phyloP scores from a whole-genome alignment of 805 yeast species.

The Myxozyma udenii region DNA sequence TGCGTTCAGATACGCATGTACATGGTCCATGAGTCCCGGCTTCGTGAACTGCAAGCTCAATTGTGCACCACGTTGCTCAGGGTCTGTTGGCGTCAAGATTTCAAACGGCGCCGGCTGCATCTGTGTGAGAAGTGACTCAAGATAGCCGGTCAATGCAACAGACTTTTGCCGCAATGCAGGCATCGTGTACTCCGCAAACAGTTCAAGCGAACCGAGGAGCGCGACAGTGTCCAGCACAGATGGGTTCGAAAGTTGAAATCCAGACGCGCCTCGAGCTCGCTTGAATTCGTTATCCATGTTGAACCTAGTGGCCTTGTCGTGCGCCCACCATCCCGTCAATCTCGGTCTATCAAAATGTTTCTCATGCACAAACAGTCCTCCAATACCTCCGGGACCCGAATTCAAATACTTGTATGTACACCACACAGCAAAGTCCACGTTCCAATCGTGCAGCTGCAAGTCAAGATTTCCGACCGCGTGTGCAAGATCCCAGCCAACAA shows the following conservation, averaged over 20 bases:
- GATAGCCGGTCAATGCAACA: constrained; percentile 52
- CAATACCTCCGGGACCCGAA: constrained; percentile 91
- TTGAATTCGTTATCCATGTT: constrained; percentile 59
- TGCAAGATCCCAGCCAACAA: constrained; percentile 91
- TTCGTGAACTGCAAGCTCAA: constrained; percentile 63
- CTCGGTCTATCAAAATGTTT: constrained; percentile 51
- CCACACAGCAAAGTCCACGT: constrained; percentile 91
- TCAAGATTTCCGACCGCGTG: constrained; percentile 90
- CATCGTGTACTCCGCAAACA: constrained; percentile 59
- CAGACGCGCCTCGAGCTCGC: constrained; percentile 73
- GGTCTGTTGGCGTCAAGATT: constrained; percentile 68
- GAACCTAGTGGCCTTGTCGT: constrained; percentile 65
- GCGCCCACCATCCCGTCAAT: constrained; percentile 98
- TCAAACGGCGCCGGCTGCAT: constrained; percentile 42
- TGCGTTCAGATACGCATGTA: constrained; percentile 48
- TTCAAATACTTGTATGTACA: constrained; percentile 90
- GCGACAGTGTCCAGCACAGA: constrained; percentile 82
- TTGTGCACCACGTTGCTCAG: constrained; percentile 72
- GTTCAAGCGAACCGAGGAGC: constrained; percentile 60
- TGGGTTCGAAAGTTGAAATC: constrained; percentile 87
- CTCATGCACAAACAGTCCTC: constrained; percentile 77
- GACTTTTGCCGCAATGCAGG: constrained; percentile 54
- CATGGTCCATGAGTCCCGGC: constrained; percentile 62
- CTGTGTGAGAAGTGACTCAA: constrained; percentile 47
- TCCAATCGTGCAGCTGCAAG: constrained; percentile 77